A percentile compares a stretch with the other conserved stretches of the same genome.
Conservation (phyloP, 768 basidiomycete species). For the Serendipita vermifera region DNA sequence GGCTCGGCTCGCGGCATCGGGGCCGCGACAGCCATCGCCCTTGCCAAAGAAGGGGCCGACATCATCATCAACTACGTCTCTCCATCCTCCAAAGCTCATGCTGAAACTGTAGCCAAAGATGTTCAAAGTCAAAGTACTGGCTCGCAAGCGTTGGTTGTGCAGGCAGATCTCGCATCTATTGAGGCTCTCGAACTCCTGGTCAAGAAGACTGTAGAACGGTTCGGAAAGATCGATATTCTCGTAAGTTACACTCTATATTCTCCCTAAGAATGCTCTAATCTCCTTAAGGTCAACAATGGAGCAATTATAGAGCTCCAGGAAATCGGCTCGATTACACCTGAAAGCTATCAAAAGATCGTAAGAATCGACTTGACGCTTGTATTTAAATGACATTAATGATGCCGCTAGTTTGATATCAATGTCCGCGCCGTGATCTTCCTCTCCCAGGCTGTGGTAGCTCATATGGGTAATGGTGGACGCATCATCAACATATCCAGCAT, state of each 20-base stretch:
- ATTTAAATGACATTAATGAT: not conserved
- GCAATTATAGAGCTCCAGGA: conserved; percentile 38
- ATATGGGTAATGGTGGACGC: conserved; percentile 2
- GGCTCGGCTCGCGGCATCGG: conserved; percentile 50
- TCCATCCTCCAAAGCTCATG: conserved; percentile 30
- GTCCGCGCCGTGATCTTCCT: conserved; percentile 49
- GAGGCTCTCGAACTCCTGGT: conserved; percentile 37
- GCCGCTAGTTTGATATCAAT: conserved; percentile 36
- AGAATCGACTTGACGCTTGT: not conserved
- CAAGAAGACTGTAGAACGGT: conserved; percentile 34
- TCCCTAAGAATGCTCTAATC: too few species aligned
- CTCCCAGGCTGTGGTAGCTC: conserved; percentile 24
- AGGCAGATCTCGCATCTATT: conserved; percentile 39
- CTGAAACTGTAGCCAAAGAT: conserved; percentile 37
- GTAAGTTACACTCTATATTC: too few species aligned
- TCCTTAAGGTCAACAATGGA: conserved; percentile 34
- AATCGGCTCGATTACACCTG: conserved; percentile 26
- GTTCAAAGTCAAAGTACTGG: conserved; percentile 28
- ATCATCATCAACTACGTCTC: conserved; percentile 46
- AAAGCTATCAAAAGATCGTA: not conserved
- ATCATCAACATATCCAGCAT: not conserved
- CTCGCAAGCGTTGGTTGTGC: conserved; percentile 33
- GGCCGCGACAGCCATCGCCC: conserved; percentile 38
- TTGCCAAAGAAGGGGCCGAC: conserved; percentile 44
- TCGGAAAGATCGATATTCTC: conserved; percentile 44